Percentiles rank a stretch among this genome's conserved stretches.
These are phyloP conservation scores for Aureobasidium sp. DNA, from an alignment of 2,329 filamentous ascomycete species.

Conservation along the genomic window DNA sequence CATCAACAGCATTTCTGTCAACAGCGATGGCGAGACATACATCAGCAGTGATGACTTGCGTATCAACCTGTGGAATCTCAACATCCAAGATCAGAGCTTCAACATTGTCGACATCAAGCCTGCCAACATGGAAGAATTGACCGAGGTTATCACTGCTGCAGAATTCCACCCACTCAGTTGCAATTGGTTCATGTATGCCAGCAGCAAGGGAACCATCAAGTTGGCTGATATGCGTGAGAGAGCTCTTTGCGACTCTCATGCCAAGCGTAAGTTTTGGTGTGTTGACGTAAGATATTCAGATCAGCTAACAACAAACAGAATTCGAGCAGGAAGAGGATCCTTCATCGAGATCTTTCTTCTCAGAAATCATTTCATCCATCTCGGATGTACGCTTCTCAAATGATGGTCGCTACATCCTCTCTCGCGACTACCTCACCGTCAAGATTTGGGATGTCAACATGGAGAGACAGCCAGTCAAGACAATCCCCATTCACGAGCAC, in stretches of 20 bases:
- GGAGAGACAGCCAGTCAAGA: conserved; percentile 96
- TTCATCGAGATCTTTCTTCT: conserved; percentile 95
- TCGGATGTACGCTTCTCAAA: conserved; percentile 97
- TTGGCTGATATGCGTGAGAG: conserved; percentile 97
- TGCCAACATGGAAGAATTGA: conserved; percentile 98
- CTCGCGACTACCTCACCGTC: conserved; percentile 94
- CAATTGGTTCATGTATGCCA: conserved; percentile 99
- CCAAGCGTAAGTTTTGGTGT: conserved; percentile 64
- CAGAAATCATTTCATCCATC: conserved; percentile 98
- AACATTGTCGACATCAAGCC: conserved; percentile 99
- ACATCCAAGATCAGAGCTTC: conserved; percentile 99
- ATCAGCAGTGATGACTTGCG: conserved; percentile 97
- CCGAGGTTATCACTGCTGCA: conserved; percentile 95
- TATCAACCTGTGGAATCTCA: conserved; percentile 98
- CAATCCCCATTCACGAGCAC: conserved; percentile 97
- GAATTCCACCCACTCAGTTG: conserved; percentile 96
- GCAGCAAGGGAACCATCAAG: conserved; percentile 98
- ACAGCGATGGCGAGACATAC: conserved; percentile 98
- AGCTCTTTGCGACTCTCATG: conserved; percentile 89
- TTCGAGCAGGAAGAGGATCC: conserved; percentile 99
- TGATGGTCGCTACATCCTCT: conserved; percentile 94
- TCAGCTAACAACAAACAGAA: conserved; percentile 48
- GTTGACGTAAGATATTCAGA: not conserved
- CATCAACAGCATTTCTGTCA: conserved; percentile 99
- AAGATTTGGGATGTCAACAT: conserved; percentile 99